Evolutionary conservation across 2,329 filamentous ascomycete species (phyloP).

Genomic region (Ophiostoma sp.): DNA sequence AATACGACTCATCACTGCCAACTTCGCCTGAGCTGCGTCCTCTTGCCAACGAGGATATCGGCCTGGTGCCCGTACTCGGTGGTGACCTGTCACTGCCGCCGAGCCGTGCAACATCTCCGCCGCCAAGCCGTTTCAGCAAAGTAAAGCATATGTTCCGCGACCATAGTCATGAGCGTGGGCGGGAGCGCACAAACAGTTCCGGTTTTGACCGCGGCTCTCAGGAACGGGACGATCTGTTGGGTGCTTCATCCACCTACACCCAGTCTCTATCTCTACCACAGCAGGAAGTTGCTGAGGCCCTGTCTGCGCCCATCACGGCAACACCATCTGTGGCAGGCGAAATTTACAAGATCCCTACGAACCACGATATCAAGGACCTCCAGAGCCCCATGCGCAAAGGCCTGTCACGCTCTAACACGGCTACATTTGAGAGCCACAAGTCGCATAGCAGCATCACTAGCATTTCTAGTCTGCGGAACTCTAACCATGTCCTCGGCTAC

Average conservation of each 20-base stretch:
- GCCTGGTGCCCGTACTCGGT: conserved; percentile 53
- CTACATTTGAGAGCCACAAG: conserved; percentile 44
- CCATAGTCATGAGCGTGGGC: conserved; percentile 42
- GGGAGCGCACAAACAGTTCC: conserved; percentile 12
- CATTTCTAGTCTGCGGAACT: conserved; percentile 44
- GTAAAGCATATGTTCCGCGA: conserved; percentile 54
- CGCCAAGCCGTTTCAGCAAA: conserved; percentile 52
- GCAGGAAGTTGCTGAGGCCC: neutral
- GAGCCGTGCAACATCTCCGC: conserved; percentile 60
- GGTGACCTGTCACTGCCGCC: conserved; percentile 58
- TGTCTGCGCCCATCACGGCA: neutral
- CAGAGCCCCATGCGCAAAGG: conserved; percentile 39
- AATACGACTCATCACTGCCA: conserved; percentile 43
- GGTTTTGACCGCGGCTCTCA: neutral
- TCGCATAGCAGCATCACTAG: conserved; percentile 47
- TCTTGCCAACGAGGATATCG: conserved; percentile 38
- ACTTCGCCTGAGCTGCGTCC: conserved; percentile 50
- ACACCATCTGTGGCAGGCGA: neutral
- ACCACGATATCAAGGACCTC: conserved; percentile 29
- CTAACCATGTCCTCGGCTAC: conserved; percentile 26
- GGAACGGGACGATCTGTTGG: neutral
- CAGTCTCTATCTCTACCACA: conserved; percentile 22
- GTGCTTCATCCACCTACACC: neutral
- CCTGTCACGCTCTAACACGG: conserved; percentile 31
- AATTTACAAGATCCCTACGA: conserved; percentile 6